A percentile compares a stretch with the other conserved stretches of the same genome.
Conservation (phyloP, 148 eudicot species). For the Selenicereus undatus region DNA sequence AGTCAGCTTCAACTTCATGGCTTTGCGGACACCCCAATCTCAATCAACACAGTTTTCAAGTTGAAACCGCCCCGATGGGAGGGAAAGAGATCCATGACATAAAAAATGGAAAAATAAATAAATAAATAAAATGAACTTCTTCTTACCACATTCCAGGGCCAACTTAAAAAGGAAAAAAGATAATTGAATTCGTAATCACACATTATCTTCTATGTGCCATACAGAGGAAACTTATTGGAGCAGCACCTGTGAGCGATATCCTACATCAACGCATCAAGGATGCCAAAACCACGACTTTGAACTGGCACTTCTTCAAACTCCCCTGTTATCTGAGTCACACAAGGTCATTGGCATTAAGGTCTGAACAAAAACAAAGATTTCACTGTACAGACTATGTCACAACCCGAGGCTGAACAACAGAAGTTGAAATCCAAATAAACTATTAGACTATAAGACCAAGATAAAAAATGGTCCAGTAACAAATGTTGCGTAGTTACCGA, state of each 20-base stretch:
- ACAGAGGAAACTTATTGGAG: not conserved
- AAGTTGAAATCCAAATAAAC: not conserved
- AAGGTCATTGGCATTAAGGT: conserved; percentile 16
- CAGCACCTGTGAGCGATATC: conserved; percentile 83
- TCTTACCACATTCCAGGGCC: not conserved
- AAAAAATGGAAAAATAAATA: not conserved
- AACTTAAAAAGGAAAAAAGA: not conserved
- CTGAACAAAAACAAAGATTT: not conserved
- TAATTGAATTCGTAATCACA: not conserved
- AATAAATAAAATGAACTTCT: not conserved
- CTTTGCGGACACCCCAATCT: not conserved
- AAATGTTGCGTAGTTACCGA: not conserved
- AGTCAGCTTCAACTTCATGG: not conserved
- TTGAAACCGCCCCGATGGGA: not conserved
- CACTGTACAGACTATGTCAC: not conserved
- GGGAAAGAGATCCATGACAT: not conserved
- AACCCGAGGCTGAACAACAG: not conserved
- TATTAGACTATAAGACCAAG: not conserved
- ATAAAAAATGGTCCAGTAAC: not conserved
- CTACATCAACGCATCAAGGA: conserved; percentile 97
- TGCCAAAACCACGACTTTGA: conserved; percentile 97
- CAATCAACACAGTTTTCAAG: not conserved
- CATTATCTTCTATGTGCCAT: not conserved
- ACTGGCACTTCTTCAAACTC: conserved; percentile 92
- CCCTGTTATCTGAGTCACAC: conserved; percentile 62